Percentiles rank a stretch among this genome's conserved stretches.
Evolutionary conservation across 805 yeast species (phyloP).

Genomic region (Lipomyces oligophaga): DNA sequence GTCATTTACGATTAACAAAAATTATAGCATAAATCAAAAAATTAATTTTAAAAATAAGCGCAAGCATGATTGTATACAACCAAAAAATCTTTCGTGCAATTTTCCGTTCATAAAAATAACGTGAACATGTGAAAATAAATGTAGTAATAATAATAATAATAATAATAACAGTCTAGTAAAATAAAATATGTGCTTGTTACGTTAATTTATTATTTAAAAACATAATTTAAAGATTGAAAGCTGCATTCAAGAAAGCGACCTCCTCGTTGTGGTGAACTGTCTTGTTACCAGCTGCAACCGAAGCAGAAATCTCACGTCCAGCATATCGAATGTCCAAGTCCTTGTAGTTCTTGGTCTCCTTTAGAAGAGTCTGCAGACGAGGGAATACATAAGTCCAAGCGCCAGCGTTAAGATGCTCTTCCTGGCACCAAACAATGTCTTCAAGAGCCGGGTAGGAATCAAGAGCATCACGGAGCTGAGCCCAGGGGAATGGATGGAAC

Average conservation of each 20-base stretch:
- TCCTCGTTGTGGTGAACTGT: constrained; percentile 84
- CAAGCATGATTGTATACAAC: no score
- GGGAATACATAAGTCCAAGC: constrained; percentile 76
- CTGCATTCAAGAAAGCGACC: constrained; percentile 76
- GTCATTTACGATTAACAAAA: no score
- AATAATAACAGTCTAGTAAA: no score
- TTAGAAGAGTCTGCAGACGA: constrained; percentile 71
- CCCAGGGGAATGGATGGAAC: constrained; percentile 98
- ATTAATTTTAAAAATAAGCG: no score
- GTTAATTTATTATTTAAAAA: no score
- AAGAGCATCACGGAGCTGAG: constrained; percentile 81
- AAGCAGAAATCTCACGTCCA: constrained; percentile 97
- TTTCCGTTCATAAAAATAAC: no score
- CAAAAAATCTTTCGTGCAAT: no score
- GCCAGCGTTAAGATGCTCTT: constrained; percentile 98
- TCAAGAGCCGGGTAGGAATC: constrained; percentile 73
- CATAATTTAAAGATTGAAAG: constrained; percentile 42
- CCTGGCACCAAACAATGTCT: constrained; percentile 96
- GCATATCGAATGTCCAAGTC: constrained; percentile 69
- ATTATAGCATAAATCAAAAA: no score
- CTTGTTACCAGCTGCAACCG: constrained; percentile 97
- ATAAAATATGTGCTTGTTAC: no score
- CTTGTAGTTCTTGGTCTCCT: constrained; percentile 67
- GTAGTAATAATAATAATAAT: no score
- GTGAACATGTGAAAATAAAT: no score